Evolutionary conservation across 306 rosid genomes (phyloP).

Genomic region (Trifolium repens): DNA sequence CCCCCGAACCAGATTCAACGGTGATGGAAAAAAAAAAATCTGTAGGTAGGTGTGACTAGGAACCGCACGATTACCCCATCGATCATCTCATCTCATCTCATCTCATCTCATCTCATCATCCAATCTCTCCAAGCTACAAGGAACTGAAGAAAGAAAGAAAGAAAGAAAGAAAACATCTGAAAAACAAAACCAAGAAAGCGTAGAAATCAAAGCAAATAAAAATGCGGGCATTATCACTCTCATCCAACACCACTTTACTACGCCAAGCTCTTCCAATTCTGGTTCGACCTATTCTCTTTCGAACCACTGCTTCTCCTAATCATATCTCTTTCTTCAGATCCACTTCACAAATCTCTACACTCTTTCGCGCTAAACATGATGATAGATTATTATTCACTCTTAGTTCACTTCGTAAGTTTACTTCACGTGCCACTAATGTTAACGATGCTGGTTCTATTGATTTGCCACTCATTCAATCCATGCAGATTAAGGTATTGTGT

Average conservation of each 20-base stretch:
- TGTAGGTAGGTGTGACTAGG: not conserved
- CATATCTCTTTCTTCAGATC: conserved; percentile 7
- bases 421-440: conserved; percentile 59
- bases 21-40: no score
- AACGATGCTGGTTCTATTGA: conserved; percentile 72
- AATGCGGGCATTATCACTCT: conserved; percentile 46
- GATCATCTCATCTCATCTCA: not conserved
- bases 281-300: conserved; percentile 36
- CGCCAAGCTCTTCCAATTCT: conserved; percentile 49
- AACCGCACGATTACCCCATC: not conserved
- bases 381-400: not conserved
- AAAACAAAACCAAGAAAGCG: not conserved
- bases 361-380: not conserved
- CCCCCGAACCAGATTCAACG: no score
- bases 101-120: not conserved
- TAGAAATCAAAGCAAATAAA: not conserved
- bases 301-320: not conserved
- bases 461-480: conserved; percentile 72
- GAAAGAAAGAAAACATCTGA: not conserved
- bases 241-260: conserved; percentile 45
- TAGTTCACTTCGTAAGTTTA: conserved; percentile 45
- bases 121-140: not conserved
- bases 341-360: conserved; percentile 11
- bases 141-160: no score
- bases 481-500: conserved; percentile 64